Evolutionary conservation across 2,329 filamentous ascomycete genomes (phyloP), one percentile per base, ranked within the genome.

Genomic region (Purpureocillium lavendulum): DNA sequence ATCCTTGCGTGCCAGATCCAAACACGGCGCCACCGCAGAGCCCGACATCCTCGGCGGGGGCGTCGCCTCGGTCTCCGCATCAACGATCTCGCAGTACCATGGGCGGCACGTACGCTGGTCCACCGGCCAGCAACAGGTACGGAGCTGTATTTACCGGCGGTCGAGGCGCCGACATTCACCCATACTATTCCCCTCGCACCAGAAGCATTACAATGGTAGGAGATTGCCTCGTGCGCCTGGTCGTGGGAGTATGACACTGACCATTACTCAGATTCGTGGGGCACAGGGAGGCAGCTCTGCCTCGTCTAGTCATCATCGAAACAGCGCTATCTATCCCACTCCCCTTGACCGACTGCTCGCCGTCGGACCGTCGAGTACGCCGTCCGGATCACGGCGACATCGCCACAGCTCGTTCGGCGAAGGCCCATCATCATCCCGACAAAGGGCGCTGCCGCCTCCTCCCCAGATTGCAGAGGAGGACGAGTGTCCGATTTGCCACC

Each of bases 401-500:
- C 65, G 58, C 15, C 55, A 56, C 30, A 52, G 54, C 33, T 55
- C 54, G 11, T 43, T 54, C 9, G 52, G 52, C 10, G 52, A 53
- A 16, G 45, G 50, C 2, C 50, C 59, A 9, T 59, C 65, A 4
- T 63, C 64, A 2, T 59, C 61, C 4, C 52, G 57, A 14, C 64
- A 58, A 30, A 65, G 61, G 17, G 62, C 59, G 21, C 52, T 61
- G 30, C 66, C 62, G 1, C 66, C 62, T 4, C 67, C 66, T 10
- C 69, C 65, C 1, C 75, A 72, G 40, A 69, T 75, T 51, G 67
- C 70, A 6, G 85, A 89, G 55, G 84, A 88, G 53, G 84, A 89
- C 54, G 82, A 87, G 51, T 90, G 85, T 45, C 84, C 84, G 1
- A 74, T 89, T 33, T 90, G 85, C 50, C 83, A 85, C 52, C 62